Base-by-base conservation (phyloP, 257 asterid genomes). In the Hygrophila difformis region DNA sequence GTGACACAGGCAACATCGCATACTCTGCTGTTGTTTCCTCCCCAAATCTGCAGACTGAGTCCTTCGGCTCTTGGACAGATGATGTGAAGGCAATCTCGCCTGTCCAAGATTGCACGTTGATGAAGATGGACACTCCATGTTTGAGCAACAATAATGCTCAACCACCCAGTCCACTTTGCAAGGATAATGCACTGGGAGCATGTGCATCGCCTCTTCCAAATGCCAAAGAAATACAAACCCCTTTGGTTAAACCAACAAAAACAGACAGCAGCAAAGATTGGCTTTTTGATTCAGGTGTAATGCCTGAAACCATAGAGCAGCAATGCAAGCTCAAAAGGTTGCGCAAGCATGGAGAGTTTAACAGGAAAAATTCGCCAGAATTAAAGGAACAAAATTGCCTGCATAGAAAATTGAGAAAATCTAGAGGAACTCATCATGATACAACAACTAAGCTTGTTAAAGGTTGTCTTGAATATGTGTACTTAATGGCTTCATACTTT, bases 251-350 rank as follows among this genome's bases (percentile, higher is more conserved):
- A 49, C 39, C 49, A 22, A 63, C 80, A 3, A 66, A 61, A 72
- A 49, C 68, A 23, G 72, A 75, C 77, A 65, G 53, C 70, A 73
- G 85, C 47, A 54, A 67, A 51, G 88, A 79, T 33, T 75, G 79
- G 79, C 69, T 62, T 43, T 58, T 69, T 42, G 73, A 62, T 65
- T 69, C 80, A 51, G 73, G 69, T 51, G 71, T 55, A 44, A 64
- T 62, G 43, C 56, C 77, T 39, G 74, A 55, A 39, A 69, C 79
- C 12, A 66, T 69, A 47, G 74, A 74, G 62, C 73, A 60, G 74
- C 77, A 51, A 43, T 47, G 60, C 65, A 89, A 77, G 70, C 57
- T 85, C 43, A 84, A 73, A 61, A 79, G 98, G 68, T 61, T 89
- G 67, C 77, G 87, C 44, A 89, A 77, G 66, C 74, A 51, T 50